A percentile compares a stretch with the other conserved stretches of the same genome.
Conservation (phyloP, 2,329 filamentous ascomycete genomes). For the Ceratocystis colombiana region DNA sequence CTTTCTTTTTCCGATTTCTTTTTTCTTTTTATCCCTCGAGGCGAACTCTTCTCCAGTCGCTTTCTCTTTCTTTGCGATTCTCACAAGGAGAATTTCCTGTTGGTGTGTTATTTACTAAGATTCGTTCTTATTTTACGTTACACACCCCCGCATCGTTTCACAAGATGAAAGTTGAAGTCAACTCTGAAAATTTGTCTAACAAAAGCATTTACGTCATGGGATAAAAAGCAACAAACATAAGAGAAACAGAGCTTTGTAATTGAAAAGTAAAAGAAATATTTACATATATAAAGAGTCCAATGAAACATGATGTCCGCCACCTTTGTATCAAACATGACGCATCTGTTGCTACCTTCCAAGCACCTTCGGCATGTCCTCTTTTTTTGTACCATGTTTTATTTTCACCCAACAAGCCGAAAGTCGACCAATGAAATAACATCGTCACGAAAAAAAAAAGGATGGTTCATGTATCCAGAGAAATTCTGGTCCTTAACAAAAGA, state of each 20-base stretch:
- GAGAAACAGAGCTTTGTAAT: not conserved
- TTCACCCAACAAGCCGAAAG: no score
- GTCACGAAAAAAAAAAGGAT: no score
- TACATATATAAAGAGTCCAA: not conserved
- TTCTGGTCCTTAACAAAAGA: no score
- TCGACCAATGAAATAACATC: no score
- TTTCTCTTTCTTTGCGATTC: no score
- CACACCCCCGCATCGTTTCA: not conserved
- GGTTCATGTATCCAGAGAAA: no score
- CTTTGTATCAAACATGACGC: no score
- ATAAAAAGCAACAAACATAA: slow-evolving; percentile 6
- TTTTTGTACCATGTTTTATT: no score
- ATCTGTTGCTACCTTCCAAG: no score
- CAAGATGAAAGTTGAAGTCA: not conserved
- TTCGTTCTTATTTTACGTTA: not conserved
- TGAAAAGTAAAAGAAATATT: not conserved
- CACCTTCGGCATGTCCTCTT: no score
- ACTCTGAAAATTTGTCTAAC: not conserved
- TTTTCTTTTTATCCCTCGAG: not conserved
- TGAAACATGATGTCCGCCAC: not conserved
- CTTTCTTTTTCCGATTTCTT: not conserved
- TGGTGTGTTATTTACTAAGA: not conserved
- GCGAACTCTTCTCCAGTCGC: not conserved
- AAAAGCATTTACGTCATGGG: slow-evolving; percentile 16
- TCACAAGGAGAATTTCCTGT: no score